Evolutionary conservation across 768 basidiomycete genomes (phyloP).

Genomic region (Nevesoporus exiguus): DNA sequence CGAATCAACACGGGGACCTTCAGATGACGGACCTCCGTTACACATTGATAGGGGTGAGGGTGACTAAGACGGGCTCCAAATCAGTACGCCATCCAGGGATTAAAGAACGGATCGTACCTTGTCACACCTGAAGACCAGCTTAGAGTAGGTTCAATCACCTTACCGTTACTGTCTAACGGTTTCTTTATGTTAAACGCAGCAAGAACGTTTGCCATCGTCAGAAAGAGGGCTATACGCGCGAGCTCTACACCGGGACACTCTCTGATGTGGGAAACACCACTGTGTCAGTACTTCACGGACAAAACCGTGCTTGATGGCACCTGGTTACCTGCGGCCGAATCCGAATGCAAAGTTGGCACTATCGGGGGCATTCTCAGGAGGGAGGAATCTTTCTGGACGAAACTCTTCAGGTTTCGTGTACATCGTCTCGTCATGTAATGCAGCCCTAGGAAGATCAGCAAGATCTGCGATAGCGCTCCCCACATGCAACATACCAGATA

Average conservation of each 20-base stretch:
- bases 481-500: background rate
- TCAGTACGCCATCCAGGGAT: background rate
- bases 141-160: background rate
- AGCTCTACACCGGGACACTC: background rate
- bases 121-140: background rate
- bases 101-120: background rate
- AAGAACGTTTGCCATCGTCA: background rate
- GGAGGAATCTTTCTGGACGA: background rate
- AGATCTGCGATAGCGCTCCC: background rate
- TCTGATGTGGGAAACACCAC: background rate
- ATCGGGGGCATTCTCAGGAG: background rate
- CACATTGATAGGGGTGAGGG: background rate
- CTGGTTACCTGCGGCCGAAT: background rate
- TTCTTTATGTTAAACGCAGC: background rate
- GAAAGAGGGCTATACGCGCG: background rate
- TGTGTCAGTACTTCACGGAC: too few species aligned
- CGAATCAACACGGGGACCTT: background rate
- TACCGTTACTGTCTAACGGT: background rate
- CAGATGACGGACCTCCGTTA: background rate
- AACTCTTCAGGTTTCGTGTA: background rate
- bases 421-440: background rate
- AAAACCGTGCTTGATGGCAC: background rate
- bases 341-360: conserved; percentile 1
- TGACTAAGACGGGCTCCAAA: background rate
- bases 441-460: background rate